A percentile compares a stretch with the other conserved stretches of the same genome.
Conservation (phyloP, 2,329 filamentous ascomycete species). For the Chrysosporium queenslandicum region DNA sequence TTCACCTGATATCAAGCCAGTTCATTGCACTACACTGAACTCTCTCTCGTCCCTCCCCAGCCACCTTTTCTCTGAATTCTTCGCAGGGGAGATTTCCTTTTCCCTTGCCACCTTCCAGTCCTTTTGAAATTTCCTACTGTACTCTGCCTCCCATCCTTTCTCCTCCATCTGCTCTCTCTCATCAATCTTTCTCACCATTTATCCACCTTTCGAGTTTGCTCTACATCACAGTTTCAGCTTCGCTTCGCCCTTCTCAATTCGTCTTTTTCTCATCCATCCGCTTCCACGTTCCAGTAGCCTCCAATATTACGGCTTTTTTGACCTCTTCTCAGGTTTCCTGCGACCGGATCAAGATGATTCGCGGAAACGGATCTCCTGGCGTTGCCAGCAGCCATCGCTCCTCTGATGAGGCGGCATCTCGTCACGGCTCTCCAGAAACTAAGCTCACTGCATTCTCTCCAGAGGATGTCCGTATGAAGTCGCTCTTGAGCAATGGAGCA, state of each 20-base stretch:
- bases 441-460: conserved; percentile 55
- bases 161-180: background rate
- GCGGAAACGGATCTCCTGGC: conserved; percentile 22
- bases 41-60: background rate
- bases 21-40: background rate
- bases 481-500: conserved; percentile 18
- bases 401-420: conserved; percentile 45
- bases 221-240: background rate
- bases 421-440: conserved; percentile 55
- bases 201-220: conserved; percentile 2
- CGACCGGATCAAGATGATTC: conserved; percentile 20
- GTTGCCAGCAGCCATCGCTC: conserved; percentile 31
- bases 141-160: background rate
- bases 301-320: conserved; percentile 19
- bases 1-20: conserved; percentile 1
- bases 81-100: background rate
- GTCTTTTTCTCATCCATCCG: conserved; percentile 8
- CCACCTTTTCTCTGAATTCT: background rate
- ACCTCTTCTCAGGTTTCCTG: background rate
- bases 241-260: conserved; percentile 9
- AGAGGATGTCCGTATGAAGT: conserved; percentile 43
- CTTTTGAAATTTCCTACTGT: background rate
- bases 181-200: background rate
- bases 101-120: background rate
- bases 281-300: conserved; percentile 10